These are phyloP conservation scores for Galerina sulciceps DNA, from an alignment of 768 basidiomycete species.

Conservation along the genomic window DNA sequence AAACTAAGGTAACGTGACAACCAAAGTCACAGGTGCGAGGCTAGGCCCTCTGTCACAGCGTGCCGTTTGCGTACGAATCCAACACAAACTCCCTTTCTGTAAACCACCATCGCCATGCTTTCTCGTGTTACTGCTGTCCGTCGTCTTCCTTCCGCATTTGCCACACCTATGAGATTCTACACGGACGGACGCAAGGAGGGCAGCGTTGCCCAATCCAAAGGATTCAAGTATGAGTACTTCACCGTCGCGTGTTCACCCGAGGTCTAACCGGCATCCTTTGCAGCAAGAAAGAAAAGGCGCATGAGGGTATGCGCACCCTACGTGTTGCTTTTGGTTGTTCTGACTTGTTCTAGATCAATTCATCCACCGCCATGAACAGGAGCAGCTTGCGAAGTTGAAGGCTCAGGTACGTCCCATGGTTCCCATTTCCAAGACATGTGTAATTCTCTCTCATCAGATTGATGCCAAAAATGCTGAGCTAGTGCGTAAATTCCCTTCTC, in stretches of 20 bases:
- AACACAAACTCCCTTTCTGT: no score
- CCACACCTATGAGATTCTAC: conserved; percentile 39
- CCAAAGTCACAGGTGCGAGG: no score
- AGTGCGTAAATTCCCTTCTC: conserved; percentile 22
- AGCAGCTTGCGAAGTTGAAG: conserved; percentile 62
- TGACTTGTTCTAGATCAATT: conserved; percentile 57
- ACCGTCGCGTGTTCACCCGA: conserved; percentile 24
- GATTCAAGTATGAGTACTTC: conserved; percentile 54
- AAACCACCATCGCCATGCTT: conserved; percentile 38
- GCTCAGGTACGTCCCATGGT: conserved; percentile 45
- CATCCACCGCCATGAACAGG: conserved; percentile 58
- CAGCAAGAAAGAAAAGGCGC: conserved; percentile 77
- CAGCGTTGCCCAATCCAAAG: conserved; percentile 62
- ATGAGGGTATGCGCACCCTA: conserved; percentile 43
- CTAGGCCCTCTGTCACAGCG: no score
- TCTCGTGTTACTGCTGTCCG: conserved; percentile 44
- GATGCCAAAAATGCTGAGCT: conserved; percentile 38
- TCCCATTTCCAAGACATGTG: not conserved
- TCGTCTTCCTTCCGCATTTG: conserved; percentile 41
- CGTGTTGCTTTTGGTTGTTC: not conserved
- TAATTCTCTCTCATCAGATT: conserved; percentile 30
- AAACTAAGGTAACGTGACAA: conserved; percentile 46
- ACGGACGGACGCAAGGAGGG: conserved; percentile 51
- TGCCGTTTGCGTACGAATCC: no score
- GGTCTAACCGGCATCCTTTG: conserved; percentile 18